A percentile compares a stretch with the other conserved stretches of the same genome.
Conservation (phyloP, 352 stramenopile genomes). For the Pythium myriotylum region DNA sequence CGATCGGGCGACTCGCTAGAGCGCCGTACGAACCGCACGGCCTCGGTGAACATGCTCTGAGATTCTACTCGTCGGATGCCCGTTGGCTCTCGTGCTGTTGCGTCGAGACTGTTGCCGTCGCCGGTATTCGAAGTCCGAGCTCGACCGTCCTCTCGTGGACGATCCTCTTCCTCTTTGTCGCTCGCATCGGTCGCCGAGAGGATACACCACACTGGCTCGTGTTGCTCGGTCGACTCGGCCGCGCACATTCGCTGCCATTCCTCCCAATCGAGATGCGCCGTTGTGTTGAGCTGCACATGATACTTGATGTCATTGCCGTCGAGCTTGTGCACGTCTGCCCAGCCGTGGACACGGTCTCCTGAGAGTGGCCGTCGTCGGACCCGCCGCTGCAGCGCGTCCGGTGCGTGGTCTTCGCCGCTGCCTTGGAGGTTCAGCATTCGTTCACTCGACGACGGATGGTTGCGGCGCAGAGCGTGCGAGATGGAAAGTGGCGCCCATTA, state of each 20-base stretch:
- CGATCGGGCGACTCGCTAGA: too few species aligned
- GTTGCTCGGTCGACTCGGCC: constrained; percentile 2
- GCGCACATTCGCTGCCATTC: constrained; percentile 29
- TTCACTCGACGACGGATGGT: background rate
- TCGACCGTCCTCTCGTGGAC: background rate
- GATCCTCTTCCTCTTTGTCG: background rate
- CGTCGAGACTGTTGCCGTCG: background rate
- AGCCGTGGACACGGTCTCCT: constrained; percentile 15
- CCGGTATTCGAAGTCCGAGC: too few species aligned
- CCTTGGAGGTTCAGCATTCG: background rate
- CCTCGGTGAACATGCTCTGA: too few species aligned
- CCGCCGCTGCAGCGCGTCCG: background rate
- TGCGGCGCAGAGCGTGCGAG: background rate
- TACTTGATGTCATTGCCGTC: constrained; percentile 17
- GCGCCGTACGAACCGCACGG: too few species aligned
- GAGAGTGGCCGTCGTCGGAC: constrained; percentile 8
- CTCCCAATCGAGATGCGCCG: constrained; percentile 23
- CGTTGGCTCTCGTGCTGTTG: background rate
- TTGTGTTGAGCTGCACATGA: constrained; percentile 25
- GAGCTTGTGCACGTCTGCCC: constrained; percentile 28
- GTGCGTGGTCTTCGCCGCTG: background rate
- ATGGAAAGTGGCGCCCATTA: constrained; percentile 10
- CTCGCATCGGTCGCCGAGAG: background rate
- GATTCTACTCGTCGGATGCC: too few species aligned
- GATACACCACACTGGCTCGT: constrained; percentile 15